Conservation (phyloP, 2,329 filamentous ascomycete genomes). For the Sclerotinia glacialis region DNA sequence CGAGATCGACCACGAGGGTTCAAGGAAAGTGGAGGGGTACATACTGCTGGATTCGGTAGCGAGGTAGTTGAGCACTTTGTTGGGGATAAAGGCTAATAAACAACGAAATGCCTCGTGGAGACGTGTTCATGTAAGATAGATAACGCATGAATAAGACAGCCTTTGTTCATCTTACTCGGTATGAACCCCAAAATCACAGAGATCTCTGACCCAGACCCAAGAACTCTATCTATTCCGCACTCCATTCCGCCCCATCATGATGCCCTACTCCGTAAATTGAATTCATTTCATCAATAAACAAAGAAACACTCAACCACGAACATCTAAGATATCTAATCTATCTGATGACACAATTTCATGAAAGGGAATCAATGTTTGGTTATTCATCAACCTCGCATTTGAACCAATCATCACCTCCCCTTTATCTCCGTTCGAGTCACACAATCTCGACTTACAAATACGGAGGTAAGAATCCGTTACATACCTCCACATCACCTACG, state of each 20-base stretch:
- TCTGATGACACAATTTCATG: not conserved
- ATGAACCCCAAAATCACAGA: not conserved
- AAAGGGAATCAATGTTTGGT: too few relatives aligned
- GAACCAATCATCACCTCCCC: not conserved
- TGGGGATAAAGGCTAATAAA: not conserved
- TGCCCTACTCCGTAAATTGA: not conserved
- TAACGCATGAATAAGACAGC: not conserved
- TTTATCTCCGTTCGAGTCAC: constrained; percentile 12
- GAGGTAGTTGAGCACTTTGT: not conserved
- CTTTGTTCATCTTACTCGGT: too few relatives aligned
- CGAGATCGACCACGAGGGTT: constrained; percentile 3
- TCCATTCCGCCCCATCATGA: not conserved
- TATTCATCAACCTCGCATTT: constrained; percentile 3
- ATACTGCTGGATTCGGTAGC: not conserved
- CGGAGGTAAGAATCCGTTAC: not conserved
- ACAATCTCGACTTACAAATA: constrained; percentile 3
- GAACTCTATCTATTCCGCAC: too few relatives aligned
- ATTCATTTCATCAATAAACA: not conserved
- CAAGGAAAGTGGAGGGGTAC: constrained; percentile 1
- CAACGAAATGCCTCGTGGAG: not conserved
- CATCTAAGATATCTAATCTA: too few relatives aligned
- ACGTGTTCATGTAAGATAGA: constrained; percentile 8
- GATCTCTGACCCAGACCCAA: not conserved
- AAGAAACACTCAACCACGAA: not conserved
- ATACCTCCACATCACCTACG: too few relatives aligned